Percentiles rank a stretch among this genome's conserved stretches.
These are phyloP conservation scores for Eucalyptus viminalis DNA, from an alignment of 345 rosid genomes.

Conservation along the genomic window DNA sequence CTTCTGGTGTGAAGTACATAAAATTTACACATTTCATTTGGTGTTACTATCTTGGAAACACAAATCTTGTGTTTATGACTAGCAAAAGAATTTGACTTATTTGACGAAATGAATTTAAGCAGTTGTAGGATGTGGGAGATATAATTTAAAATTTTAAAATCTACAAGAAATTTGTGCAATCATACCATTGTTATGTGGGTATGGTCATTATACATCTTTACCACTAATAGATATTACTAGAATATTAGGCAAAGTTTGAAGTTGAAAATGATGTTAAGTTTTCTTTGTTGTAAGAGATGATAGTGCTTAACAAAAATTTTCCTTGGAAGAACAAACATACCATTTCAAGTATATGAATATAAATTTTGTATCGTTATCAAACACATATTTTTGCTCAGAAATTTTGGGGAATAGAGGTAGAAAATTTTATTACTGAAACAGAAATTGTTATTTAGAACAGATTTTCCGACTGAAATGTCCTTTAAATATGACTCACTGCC, in stretches of 20 bases:
- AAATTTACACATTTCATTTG: background rate
- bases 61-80: background rate
- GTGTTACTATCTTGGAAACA: background rate
- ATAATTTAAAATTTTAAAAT: background rate
- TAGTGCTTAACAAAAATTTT: background rate
- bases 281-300: background rate
- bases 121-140: background rate
- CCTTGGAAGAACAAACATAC: no score
- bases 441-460: no score
- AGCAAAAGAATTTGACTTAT: background rate
- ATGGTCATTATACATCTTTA: background rate
- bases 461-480: no score
- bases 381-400: no score
- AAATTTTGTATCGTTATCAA: no score
- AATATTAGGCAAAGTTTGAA: background rate
- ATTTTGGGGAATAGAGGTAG: no score
- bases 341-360: no score
- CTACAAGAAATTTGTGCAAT: background rate
- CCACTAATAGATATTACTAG: background rate
- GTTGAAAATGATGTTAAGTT: background rate
- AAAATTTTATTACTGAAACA: no score
- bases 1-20: background rate
- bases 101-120: background rate
- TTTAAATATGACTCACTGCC: background rate
- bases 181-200: background rate